A percentile compares a stretch with the other conserved stretches of the same genome.
Evolutionary conservation across 768 basidiomycete species (phyloP).

Genomic region (Lentinula sp.): DNA sequence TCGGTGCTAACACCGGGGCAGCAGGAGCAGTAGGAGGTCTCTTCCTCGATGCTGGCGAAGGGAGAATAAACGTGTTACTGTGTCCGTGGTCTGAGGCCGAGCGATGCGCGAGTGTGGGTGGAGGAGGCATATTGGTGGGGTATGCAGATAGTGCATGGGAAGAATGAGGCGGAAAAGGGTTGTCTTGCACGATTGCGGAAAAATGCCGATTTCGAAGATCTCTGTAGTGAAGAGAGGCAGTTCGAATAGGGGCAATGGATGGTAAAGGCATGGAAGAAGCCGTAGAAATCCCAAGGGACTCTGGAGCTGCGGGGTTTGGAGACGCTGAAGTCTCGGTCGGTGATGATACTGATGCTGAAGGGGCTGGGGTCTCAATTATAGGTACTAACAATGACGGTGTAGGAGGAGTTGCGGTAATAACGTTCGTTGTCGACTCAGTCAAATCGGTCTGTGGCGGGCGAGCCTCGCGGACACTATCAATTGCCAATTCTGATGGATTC

Average conservation of each 20-base stretch:
- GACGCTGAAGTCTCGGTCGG: constrained; percentile 6
- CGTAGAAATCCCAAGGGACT: constrained; percentile 54
- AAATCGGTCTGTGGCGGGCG: neutral
- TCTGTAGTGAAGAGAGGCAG: constrained; percentile 24
- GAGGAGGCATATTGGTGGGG: neutral
- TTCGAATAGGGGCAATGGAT: constrained; percentile 41
- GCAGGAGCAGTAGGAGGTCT: constrained; percentile 1
- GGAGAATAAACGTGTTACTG: neutral
- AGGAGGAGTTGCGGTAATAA: too few relatives aligned
- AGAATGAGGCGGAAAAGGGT: neutral
- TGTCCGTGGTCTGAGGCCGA: constrained; percentile 3
- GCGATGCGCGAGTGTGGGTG: constrained; percentile 2
- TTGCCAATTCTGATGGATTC: neutral
- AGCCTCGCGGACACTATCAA: neutral
- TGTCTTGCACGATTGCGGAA: neutral
- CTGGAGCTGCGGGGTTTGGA: constrained; percentile 19
- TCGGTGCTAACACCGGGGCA: neutral
- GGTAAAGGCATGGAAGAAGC: constrained; percentile 55
- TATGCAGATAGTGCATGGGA: neutral
- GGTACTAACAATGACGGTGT: neutral
- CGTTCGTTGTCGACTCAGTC: neutral
- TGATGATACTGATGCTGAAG: constrained; percentile 8
- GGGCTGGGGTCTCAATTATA: constrained; percentile 8
- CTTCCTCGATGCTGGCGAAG: neutral
- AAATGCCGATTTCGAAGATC: neutral